These are phyloP conservation scores for Chalaropsis thielavioides DNA, from an alignment of 2,329 filamentous ascomycete genomes.

Conservation along the genomic window DNA sequence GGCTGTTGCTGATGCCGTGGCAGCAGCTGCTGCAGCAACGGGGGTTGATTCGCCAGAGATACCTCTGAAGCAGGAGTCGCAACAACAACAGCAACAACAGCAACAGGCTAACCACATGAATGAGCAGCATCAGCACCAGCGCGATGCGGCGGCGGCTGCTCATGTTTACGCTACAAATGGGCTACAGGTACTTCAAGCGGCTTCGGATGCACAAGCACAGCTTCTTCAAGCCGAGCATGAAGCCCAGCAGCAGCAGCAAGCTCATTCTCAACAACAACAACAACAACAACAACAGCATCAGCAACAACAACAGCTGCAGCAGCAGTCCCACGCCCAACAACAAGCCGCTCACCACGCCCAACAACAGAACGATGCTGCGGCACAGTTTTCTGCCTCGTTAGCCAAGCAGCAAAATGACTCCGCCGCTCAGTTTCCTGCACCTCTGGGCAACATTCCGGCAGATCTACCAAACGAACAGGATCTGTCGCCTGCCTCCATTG, in stretches of 20 bases:
- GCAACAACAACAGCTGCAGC: constrained; percentile 7
- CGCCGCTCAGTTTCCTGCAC: neutral
- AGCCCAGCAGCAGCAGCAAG: constrained; percentile 14
- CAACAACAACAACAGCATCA: constrained; percentile 18
- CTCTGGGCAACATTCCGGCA: neutral
- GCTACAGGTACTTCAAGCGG: constrained; percentile 33
- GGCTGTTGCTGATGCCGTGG: neutral
- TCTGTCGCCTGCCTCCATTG: constrained; percentile 11
- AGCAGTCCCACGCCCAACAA: neutral
- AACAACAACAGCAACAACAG: neutral
- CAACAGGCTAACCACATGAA: neutral
- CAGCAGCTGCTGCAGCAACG: neutral
- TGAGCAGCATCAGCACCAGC: constrained; percentile 8
- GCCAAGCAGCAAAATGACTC: neutral
- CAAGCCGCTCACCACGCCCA: constrained; percentile 16
- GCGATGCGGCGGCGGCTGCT: constrained; percentile 20
- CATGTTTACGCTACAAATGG: constrained; percentile 34
- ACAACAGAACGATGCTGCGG: constrained; percentile 16
- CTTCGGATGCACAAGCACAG: constrained; percentile 31
- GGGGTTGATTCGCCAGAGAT: neutral
- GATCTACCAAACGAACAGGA: constrained; percentile 8
- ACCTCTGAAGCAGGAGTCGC: neutral
- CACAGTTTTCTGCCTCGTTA: constrained; percentile 14
- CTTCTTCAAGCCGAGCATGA: constrained; percentile 25
- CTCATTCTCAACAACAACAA: constrained; percentile 22